A percentile compares a stretch with the other conserved stretches of the same genome.
These are phyloP conservation scores for Penicillium sp. DNA, from an alignment of 2,329 filamentous ascomycete species.

Conservation along the genomic window DNA sequence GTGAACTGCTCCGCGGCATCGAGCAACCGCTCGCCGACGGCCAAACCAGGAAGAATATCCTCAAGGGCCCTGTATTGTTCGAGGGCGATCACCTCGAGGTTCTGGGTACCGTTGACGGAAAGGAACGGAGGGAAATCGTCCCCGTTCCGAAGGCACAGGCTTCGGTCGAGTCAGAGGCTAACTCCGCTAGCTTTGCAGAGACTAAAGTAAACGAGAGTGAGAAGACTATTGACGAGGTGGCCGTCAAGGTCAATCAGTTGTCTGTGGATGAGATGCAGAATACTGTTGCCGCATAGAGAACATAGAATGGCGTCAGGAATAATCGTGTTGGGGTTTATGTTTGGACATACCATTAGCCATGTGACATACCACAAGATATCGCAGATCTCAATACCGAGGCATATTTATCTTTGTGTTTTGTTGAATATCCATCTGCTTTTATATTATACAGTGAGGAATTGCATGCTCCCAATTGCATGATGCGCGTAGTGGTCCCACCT, in stretches of 20 bases:
- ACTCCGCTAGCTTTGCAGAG: not conserved
- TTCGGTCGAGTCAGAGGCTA: not conserved
- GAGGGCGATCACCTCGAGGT: conserved; percentile 34
- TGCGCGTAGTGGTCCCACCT: not conserved
- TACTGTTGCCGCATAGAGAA: conserved; percentile 3
- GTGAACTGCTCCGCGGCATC: conserved; percentile 32
- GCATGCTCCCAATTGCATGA: not conserved
- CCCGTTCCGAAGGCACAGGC: conserved; percentile 21
- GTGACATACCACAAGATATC: not conserved
- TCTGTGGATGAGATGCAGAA: not conserved
- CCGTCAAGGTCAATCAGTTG: conserved; percentile 1
- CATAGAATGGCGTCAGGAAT: conserved; percentile 2
- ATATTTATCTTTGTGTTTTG: not conserved
- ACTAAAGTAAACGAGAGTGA: not conserved
- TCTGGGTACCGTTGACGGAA: conserved; percentile 35
- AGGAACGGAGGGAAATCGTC: conserved; percentile 28
- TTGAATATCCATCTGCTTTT: not conserved
- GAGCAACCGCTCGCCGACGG: conserved; percentile 28
- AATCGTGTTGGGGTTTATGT: not conserved
- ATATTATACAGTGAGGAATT: not conserved
- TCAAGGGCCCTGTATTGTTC: conserved; percentile 39
- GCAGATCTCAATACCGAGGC: conserved; percentile 2
- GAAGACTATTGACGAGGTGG: conserved; percentile 5
- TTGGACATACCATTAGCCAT: not conserved
- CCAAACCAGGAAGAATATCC: conserved; percentile 26